These are phyloP conservation scores for Vaccinium darrowii DNA, from an alignment of 148 eudicot genomes.

Conservation along the genomic window DNA sequence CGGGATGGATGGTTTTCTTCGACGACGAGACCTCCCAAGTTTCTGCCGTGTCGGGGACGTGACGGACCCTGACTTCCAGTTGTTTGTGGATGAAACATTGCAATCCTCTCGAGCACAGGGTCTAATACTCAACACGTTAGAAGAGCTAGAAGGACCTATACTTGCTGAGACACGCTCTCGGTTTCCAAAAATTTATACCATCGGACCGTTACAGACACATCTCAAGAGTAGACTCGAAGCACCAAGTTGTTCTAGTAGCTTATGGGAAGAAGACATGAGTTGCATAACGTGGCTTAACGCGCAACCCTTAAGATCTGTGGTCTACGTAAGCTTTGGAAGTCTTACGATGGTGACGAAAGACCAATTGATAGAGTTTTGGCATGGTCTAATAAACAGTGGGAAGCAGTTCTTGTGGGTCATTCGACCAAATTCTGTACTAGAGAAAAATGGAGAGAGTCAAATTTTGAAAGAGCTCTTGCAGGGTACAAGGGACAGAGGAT, in stretches of 20 bases:
- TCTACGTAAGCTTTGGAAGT: background rate
- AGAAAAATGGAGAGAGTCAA: background rate
- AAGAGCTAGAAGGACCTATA: conserved; percentile 18
- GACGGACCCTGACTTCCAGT: background rate
- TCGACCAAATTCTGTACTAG: background rate
- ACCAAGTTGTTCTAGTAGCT: background rate
- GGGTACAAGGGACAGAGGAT: background rate
- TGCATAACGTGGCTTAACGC: background rate
- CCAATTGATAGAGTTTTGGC: background rate
- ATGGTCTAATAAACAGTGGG: background rate
- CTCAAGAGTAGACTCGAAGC: background rate
- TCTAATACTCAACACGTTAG: conserved; percentile 14
- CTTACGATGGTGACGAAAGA: background rate
- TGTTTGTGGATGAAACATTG: background rate
- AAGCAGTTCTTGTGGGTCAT: conserved; percentile 7
- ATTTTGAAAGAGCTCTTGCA: background rate
- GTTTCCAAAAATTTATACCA: background rate
- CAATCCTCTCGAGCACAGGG: conserved; percentile 3
- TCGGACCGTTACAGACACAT: conserved; percentile 19
- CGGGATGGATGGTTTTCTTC: conserved; percentile 10
- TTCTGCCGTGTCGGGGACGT: conserved; percentile 13
- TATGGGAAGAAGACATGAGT: conserved; percentile 8
- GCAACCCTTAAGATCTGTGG: background rate
- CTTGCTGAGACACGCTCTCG: conserved; percentile 1
- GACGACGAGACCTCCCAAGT: conserved; percentile 14